Evolutionary conservation across 2,329 filamentous ascomycete species (phyloP), one percentile per base, ranked within the genome.

Genomic region (Aspergillus sp.): DNA sequence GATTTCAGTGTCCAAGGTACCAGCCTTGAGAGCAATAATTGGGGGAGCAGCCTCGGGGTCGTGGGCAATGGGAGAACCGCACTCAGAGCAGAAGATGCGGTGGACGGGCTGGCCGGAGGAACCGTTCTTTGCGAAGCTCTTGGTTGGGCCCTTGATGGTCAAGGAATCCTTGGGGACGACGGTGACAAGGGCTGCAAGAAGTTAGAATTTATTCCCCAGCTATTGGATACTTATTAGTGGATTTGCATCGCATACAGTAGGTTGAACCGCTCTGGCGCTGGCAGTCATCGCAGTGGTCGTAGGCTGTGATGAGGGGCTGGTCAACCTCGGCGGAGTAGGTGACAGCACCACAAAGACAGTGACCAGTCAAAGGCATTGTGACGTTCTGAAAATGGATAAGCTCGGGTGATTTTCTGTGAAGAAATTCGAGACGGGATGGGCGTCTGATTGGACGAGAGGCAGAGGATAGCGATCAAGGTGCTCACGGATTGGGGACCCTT

Each of bases 231-330:
- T 30, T 30, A 11, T 30, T 11, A 3, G 15, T 9, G 27, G 5
- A 11, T 5, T 5, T 8, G 49, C 41, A 52, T 37, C 13, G 34
- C 65, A 15, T 61, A 75, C 73, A 89, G 74, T 89, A 89, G 57
- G 86, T 88, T 17, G 85, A 88, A 63, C 86, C 86, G 51, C 76
- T 83, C 76, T 89, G 86, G 69, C 86, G 85, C 76, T 89, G 86
- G 81, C 86, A 89, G 75, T 89, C 86, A 69, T 89, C 86, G 68
- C 86, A 89, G 79, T 89, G 86, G 70, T 89, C 88, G 72, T 89
- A 89, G 62, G 82, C 86, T 51, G 83, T 76, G 13, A 73, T 39
- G 9, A 71, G 59, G 11, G 78, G 74, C 15, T 61, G 58, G 17
- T 77, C 77, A 59, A 73, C 68, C 61, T 84, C 72, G 64, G 82